phyloP scores from a whole-genome alignment of 2,329 filamentous ascomycete genomes.

The Talaromyces amestolkiae region DNA sequence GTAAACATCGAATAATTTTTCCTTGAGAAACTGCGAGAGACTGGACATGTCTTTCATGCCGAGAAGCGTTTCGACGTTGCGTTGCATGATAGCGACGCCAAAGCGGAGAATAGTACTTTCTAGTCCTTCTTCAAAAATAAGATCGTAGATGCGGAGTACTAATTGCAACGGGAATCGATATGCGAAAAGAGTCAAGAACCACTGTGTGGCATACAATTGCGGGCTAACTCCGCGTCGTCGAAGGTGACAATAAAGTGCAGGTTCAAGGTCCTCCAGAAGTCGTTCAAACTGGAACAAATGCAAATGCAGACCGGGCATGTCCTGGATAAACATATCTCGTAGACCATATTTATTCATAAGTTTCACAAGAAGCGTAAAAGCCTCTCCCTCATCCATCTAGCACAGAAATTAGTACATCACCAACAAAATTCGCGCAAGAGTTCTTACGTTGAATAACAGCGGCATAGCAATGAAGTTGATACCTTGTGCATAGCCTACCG shows the following conservation, averaged over 20 bases:
- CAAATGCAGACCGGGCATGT: constrained; percentile 94
- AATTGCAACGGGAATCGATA: constrained; percentile 96
- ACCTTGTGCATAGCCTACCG: constrained; percentile 93
- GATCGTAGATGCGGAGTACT: constrained; percentile 91
- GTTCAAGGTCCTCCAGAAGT: constrained; percentile 87
- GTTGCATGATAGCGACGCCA: constrained; percentile 92
- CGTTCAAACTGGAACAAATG: constrained; percentile 94
- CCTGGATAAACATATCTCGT: constrained; percentile 86
- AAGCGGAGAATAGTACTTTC: constrained; percentile 88
- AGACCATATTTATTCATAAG: constrained; percentile 96
- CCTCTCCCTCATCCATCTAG: constrained; percentile 94
- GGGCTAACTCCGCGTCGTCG: constrained; percentile 82
- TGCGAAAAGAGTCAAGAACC: constrained; percentile 98
- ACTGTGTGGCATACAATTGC: constrained; percentile 94
- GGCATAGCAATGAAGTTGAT: constrained; percentile 99
- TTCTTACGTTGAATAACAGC: constrained; percentile 79
- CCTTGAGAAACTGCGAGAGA: constrained; percentile 86
- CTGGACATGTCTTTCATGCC: constrained; percentile 87
- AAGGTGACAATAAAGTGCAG: constrained; percentile 90
- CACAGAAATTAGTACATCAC: background rate
- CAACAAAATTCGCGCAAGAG: background rate
- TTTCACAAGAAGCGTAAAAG: constrained; percentile 87
- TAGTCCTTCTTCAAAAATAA: constrained; percentile 89
- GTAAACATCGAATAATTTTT: constrained; percentile 92
- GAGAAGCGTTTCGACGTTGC: constrained; percentile 76